phyloP scores from a whole-genome alignment of 192 early-diverging fungal species.

The Diversispora eburnea region DNA sequence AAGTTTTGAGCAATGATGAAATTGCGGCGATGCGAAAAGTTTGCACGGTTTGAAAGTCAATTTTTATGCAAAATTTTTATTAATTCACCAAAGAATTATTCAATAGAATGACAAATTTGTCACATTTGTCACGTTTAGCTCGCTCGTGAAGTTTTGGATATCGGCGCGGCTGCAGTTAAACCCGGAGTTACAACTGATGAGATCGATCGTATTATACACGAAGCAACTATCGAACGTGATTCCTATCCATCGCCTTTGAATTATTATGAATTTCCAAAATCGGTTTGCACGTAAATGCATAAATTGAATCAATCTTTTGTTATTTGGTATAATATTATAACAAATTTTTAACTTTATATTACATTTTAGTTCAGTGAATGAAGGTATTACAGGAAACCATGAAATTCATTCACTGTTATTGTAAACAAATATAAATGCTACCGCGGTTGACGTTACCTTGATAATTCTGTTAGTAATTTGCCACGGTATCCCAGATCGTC shows the following conservation, averaged over 20 bases:
- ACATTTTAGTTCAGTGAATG: conserved; percentile 42
- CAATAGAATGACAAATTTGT: neutral
- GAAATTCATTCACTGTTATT: neutral
- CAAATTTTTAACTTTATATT: neutral
- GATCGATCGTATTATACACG: conserved; percentile 93
- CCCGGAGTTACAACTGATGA: conserved; percentile 92
- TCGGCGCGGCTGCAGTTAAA: conserved; percentile 71
- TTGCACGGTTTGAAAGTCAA: conserved; percentile 55
- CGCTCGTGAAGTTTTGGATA: conserved; percentile 88
- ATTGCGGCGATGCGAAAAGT: conserved; percentile 77
- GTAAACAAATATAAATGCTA: neutral
- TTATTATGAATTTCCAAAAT: conserved; percentile 95
- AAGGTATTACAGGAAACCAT: conserved; percentile 28
- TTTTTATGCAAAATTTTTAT: too few species aligned
- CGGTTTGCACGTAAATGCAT: conserved; percentile 75
- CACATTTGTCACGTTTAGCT: conserved; percentile 47
- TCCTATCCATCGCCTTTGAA: conserved; percentile 96
- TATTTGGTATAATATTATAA: neutral
- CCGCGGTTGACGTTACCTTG: neutral
- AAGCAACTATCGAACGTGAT: conserved; percentile 86
- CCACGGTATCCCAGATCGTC: conserved; percentile 96
- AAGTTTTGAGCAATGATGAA: conserved; percentile 64
- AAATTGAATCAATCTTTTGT: conserved; percentile 4
- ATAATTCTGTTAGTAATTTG: conserved; percentile 69
- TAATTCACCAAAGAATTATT: neutral